A percentile compares a stretch with the other conserved stretches of the same genome.
Evolutionary conservation across 1,284 basidiomycete genomes (phyloP).

Genomic region (Cystobasidiaceae sp.): DNA sequence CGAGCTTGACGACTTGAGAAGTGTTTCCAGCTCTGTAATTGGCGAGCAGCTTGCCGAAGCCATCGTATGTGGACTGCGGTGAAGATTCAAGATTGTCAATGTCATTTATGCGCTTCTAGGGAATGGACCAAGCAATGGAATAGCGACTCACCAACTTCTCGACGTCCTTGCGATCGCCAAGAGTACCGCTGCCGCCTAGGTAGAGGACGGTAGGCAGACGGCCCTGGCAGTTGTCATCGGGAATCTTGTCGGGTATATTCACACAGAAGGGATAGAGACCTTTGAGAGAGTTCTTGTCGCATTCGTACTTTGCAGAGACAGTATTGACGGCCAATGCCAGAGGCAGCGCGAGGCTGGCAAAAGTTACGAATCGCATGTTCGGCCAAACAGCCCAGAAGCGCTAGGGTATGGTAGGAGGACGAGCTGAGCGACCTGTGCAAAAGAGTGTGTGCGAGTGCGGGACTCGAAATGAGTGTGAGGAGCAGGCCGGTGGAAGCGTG

Average conservation of each 20-base stretch:
- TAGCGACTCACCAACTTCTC: neutral
- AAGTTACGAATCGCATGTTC: no score
- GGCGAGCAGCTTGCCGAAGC: conserved; percentile 11
- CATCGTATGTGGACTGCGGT: conserved; percentile 17
- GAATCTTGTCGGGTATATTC: neutral
- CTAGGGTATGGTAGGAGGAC: no score
- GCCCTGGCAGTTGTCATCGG: neutral
- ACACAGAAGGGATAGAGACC: neutral
- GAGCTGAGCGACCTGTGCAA: no score
- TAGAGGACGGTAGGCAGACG: neutral
- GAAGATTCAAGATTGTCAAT: neutral
- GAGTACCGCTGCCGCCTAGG: neutral
- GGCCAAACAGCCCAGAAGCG: no score
- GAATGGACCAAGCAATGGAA: neutral
- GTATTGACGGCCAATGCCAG: no score
- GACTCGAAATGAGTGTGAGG: no score
- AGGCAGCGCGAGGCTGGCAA: no score
- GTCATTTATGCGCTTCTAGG: neutral
- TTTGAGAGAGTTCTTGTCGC: neutral
- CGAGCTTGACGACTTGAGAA: neutral
- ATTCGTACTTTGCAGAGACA: neutral
- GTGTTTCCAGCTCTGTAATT: neutral
- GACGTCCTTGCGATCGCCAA: neutral
- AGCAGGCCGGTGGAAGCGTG: no score
- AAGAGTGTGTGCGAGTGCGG: no score